A percentile compares a stretch with the other conserved stretches of the same genome.
Conservation (phyloP, 805 yeast species). For the Zygoascus flipseniorum region DNA sequence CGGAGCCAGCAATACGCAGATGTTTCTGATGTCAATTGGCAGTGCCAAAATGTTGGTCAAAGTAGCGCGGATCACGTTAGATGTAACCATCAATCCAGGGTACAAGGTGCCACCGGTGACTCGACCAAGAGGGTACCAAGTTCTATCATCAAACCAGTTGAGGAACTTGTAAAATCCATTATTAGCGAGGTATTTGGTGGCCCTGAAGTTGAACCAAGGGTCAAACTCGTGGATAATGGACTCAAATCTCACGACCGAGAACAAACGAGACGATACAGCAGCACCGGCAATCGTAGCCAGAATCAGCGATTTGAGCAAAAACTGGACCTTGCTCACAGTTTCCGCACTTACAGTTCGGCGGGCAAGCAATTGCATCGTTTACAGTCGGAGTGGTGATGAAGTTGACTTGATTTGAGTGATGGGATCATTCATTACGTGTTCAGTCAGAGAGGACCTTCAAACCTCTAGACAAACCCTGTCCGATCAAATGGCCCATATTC, state of each 20-base stretch:
- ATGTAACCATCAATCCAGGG: slow-evolving; percentile 97
- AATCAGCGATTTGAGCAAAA: slow-evolving; percentile 53
- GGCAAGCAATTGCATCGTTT: neutral
- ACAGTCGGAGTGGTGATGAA: neutral
- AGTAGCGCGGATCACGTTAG: slow-evolving; percentile 79
- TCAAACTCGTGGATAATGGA: slow-evolving; percentile 92
- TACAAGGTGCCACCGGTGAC: slow-evolving; percentile 98
- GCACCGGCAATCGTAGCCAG: slow-evolving; percentile 80
- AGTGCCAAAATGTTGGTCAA: slow-evolving; percentile 50
- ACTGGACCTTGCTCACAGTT: slow-evolving; percentile 11
- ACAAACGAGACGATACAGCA: slow-evolving; percentile 82
- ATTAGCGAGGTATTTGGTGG: slow-evolving; percentile 82
- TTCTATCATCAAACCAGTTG: slow-evolving; percentile 97
- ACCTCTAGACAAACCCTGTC: neutral
- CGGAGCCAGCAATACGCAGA: slow-evolving; percentile 94
- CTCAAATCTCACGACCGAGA: slow-evolving; percentile 94
- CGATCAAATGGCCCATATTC: neutral
- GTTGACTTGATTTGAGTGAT: neutral
- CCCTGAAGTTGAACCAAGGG: slow-evolving; percentile 68
- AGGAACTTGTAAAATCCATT: slow-evolving; percentile 84
- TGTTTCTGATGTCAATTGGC: slow-evolving; percentile 90
- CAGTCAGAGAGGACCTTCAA: no score
- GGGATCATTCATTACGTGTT: no score
- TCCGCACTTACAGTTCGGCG: neutral
- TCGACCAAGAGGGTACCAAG: slow-evolving; percentile 98